phyloP scores from a whole-genome alignment of 1,284 basidiomycete species.

The Papiliotrema fonsecae region DNA sequence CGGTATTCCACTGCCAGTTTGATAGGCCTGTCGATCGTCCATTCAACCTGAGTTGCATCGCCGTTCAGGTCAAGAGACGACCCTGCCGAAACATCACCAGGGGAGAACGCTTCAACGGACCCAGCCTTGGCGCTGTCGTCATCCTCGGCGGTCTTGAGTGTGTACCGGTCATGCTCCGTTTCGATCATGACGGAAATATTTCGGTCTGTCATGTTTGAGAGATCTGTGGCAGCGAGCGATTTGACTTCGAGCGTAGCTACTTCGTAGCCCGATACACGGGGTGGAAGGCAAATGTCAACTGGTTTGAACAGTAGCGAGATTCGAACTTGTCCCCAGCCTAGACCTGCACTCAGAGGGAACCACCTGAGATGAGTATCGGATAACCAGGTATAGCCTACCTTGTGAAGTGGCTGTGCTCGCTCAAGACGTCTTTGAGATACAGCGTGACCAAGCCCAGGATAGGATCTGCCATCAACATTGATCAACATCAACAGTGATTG shows the following conservation, averaged over 20 bases:
- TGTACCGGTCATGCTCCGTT: conserved; percentile 4
- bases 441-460: conserved; percentile 39
- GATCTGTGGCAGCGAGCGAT: conserved; percentile 20
- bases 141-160: not conserved
- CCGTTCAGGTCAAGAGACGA: not conserved
- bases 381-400: conserved; percentile 11
- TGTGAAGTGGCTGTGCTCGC: conserved; percentile 32
- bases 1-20: conserved; percentile 44
- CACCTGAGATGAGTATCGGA: conserved; percentile 20
- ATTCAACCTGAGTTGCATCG: conserved; percentile 14
- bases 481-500: not conserved
- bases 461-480: conserved; percentile 28
- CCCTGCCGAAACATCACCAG: not conserved
- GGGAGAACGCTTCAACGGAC: not conserved
- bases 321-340: conserved; percentile 45
- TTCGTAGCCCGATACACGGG: conserved; percentile 40
- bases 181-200: conserved; percentile 16
- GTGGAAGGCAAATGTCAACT: conserved; percentile 41
- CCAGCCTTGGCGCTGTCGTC: conserved; percentile 5
- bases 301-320: conserved; percentile 48
- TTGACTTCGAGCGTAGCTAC: conserved; percentile 39
- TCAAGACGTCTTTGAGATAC: conserved; percentile 30
- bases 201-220: conserved; percentile 10
- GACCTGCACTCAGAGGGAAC: conserved; percentile 43
- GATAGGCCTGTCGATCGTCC: conserved; percentile 20